phyloP scores from a whole-genome alignment of 2,329 filamentous ascomycete genomes.

The Ciborinia camelliae region DNA sequence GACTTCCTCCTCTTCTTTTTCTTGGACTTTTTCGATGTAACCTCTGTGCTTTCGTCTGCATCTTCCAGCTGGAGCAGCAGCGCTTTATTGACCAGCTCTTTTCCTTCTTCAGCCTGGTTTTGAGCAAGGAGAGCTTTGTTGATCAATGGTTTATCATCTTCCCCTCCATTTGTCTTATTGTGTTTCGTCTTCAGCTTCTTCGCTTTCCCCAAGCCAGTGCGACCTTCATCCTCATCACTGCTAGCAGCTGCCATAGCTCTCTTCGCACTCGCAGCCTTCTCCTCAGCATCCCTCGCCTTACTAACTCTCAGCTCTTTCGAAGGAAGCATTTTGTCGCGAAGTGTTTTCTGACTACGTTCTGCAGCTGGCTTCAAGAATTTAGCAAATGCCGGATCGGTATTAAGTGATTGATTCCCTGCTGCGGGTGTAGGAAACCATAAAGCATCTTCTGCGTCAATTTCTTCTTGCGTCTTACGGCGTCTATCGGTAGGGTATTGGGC shows the following conservation, averaged over 20 bases:
- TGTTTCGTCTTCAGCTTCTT: constrained; percentile 34
- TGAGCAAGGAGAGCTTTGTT: constrained; percentile 19
- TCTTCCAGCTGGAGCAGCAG: constrained; percentile 11
- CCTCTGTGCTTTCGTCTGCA: constrained; percentile 7
- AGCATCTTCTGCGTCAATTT: constrained; percentile 38
- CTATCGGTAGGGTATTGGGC: constrained; percentile 34
- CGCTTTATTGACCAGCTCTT: constrained; percentile 17
- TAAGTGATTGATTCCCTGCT: constrained; percentile 36
- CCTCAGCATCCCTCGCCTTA: constrained; percentile 37
- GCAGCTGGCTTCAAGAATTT: constrained; percentile 33
- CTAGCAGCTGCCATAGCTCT: constrained; percentile 33
- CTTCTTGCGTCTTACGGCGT: constrained; percentile 33
- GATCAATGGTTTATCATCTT: constrained; percentile 12
- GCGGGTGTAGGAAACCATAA: constrained; percentile 32
- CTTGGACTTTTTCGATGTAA: constrained; percentile 19
- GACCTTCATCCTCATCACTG: constrained; percentile 39
- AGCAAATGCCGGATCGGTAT: constrained; percentile 33
- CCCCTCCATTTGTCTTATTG: neutral
- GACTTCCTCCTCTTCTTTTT: constrained; percentile 22
- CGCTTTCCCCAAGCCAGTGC: constrained; percentile 37
- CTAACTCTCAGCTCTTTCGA: constrained; percentile 34
- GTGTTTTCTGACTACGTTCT: constrained; percentile 35
- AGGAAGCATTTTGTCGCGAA: constrained; percentile 36
- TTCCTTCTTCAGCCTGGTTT: constrained; percentile 4
- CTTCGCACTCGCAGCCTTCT: constrained; percentile 36